Evolutionary conservation across 2,329 filamentous ascomycete species (phyloP), one percentile per base, ranked within the genome.

Genomic region (Ascochyta clinopodiicola): DNA sequence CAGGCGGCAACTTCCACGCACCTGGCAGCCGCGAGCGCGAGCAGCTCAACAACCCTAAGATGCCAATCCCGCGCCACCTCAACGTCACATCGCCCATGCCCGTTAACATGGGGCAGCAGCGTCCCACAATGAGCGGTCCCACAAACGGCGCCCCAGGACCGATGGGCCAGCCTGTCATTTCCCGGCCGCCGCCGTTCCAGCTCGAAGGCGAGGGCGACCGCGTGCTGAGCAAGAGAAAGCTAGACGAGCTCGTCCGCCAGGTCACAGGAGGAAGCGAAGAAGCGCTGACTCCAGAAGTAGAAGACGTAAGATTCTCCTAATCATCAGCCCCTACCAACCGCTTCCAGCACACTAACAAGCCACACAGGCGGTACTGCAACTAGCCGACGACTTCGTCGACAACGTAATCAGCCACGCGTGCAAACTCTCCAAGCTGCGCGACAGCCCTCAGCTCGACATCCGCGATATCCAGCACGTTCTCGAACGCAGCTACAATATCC

Each of bases 211-310:
- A 96, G 71, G 92, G 92, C 24, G 92, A 97, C 68, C 88, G 93
- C 38, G 90, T 99, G 1, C 81, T 99, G n/a, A 96, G 90, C 79
- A 97, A 97, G 85, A 96, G 96, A 80, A 98, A 96, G 79, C 83
- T 99, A 36, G 93, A 99, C 70, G 94, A 97, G 73, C 83, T 99
- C 34, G 93, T 98, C 8, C 87, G 93, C 45, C 94, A 98, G 77
- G 92, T 98, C 56, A 96, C 92, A 32, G 93, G 93, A 49, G 89
- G 89, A 9, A 88, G 86, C 24, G 88, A 91, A 59, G 91, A 94
- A 71, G 85, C 88, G 34, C 79, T 98, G 62, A 91, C 91, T 25
- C 91, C 95, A 0, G 95, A 98, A 66, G 94, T 96, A 44, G 95
- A 99, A 84, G 94, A 98, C 83, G 93, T 96, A 83, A 75, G 82